Conservation (phyloP, 805 yeast genomes). For the Lachancea thermotolerans region DNA sequence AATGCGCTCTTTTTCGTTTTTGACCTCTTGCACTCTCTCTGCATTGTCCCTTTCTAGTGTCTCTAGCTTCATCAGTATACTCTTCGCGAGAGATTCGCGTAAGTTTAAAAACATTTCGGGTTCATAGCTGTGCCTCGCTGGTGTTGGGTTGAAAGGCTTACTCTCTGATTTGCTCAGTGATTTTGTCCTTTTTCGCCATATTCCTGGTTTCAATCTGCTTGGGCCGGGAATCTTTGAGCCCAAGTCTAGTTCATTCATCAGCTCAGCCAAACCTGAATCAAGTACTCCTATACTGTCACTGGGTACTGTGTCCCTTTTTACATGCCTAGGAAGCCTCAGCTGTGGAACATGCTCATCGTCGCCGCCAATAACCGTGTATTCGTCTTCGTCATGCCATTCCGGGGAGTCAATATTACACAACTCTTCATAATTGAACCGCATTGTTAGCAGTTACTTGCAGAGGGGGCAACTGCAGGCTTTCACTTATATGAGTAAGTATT, state of each 20-base stretch:
- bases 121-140: not conserved
- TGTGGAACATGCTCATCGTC: slow-evolving; percentile 18
- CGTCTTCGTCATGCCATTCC: slow-evolving; percentile 8
- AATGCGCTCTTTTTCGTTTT: slow-evolving; percentile 4
- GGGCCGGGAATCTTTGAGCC: slow-evolving; percentile 14
- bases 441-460: not conserved
- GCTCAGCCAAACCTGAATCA: slow-evolving; percentile 13
- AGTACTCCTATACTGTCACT: not conserved
- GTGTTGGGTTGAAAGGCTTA: too few species aligned
- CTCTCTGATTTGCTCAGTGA: not conserved
- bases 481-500: too few species aligned
- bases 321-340: slow-evolving; percentile 12
- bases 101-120: not conserved
- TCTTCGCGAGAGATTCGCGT: not conserved
- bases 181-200: not conserved
- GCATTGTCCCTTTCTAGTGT: slow-evolving; percentile 6
- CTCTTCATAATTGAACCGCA: slow-evolving; percentile 18
- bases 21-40: slow-evolving; percentile 11
- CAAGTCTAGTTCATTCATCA: slow-evolving; percentile 13
- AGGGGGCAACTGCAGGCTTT: too few species aligned
- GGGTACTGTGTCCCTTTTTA: not conserved
- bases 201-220: not conserved
- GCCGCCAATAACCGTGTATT: slow-evolving; percentile 9
- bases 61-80: not conserved
- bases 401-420: slow-evolving; percentile 11